Base-by-base conservation (phyloP, 164 flowering plant species). In the Liriodendron chinense region DNA sequence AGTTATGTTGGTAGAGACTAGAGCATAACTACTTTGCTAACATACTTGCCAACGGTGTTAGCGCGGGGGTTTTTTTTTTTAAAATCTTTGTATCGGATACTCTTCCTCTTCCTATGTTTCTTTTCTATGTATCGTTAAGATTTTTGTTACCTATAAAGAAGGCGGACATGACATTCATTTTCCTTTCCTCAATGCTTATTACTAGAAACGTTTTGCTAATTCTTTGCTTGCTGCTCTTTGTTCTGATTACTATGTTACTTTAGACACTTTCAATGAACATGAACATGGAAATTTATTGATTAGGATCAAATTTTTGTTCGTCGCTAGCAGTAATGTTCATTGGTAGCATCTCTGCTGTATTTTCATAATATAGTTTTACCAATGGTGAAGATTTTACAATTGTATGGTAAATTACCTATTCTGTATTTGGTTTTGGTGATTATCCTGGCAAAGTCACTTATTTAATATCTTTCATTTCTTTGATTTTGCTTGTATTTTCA, bases 401-500 rank as follows among this genome's bases (percentile, higher is more conserved):
- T 2, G 7, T 57, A 57, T 57, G 62, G 16, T 2, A 57, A 34
- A 34, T 3, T 34, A 34, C 43, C n/a, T 13, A 20, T n/a, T 20
- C 24, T 63, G 1, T 63, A 63, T 22, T 8, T 22, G 22, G 24
- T 63, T 63, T 63, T 63, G 24, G 22, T 53, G 59, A 53, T 53
- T 67, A 9, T 24, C 26, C 49, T 26, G 47, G 47, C 12, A 67
- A 26, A 24, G 24, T 23, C 24, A 10, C 24, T 21, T 12, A 21
- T 23, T 23, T 26, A 25, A n/a, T 69, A 1, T 69, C 4, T 70
- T 70, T 16, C 1, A 10, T 1, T 24, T 70, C 25, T 53, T 7
- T 70, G 53, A 53, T 23, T 22, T 7, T 76, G 63, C 20, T 77
- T 75, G 75, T 73, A 56, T 82, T 75, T 89, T 47, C 91, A 96